A percentile compares a stretch with the other conserved stretches of the same genome.
phyloP scores from a whole-genome alignment of 2,329 filamentous ascomycete species.

The Pseudogymnoascus pannorum region DNA sequence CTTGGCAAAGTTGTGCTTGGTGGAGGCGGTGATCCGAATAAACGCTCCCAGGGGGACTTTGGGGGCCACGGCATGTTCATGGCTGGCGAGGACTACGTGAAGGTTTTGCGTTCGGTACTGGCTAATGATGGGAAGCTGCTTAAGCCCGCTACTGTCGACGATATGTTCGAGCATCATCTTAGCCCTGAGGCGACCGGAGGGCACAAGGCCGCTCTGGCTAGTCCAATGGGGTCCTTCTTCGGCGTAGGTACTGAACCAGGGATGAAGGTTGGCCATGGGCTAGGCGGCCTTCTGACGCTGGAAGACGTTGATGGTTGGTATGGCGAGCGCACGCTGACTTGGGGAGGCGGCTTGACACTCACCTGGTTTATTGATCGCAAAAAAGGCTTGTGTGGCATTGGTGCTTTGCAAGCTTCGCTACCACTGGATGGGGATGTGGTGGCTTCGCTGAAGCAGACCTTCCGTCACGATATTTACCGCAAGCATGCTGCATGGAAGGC shows the following conservation, averaged over 20 bases:
- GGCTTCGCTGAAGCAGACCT: slow-evolving; percentile 34
- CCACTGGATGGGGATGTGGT: slow-evolving; percentile 28
- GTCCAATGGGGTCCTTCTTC: slow-evolving; percentile 32
- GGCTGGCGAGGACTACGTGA: slow-evolving; percentile 33
- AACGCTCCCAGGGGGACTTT: slow-evolving; percentile 13
- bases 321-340: slow-evolving; percentile 36
- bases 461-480: slow-evolving; percentile 36
- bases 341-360: slow-evolving; percentile 40
- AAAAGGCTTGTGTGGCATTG: slow-evolving; percentile 38
- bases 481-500: slow-evolving; percentile 31
- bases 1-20: slow-evolving; percentile 32
- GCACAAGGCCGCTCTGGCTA: slow-evolving; percentile 25
- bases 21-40: slow-evolving; percentile 19
- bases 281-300: slow-evolving; percentile 36
- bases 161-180: slow-evolving; percentile 28
- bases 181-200: slow-evolving; percentile 26
- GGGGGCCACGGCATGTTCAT: slow-evolving; percentile 32
- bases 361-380: slow-evolving; percentile 43
- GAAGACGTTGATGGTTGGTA: slow-evolving; percentile 38
- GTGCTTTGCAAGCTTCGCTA: slow-evolving; percentile 34
- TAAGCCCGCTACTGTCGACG: slow-evolving; percentile 32
- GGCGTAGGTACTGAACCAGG: slow-evolving; percentile 29
- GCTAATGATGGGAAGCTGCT: slow-evolving; percentile 42
- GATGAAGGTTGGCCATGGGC: slow-evolving; percentile 32
- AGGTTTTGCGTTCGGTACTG: slow-evolving; percentile 39